These are phyloP conservation scores for Fragaria iinumae DNA, from an alignment of 306 rosid species.

Conservation along the genomic window DNA sequence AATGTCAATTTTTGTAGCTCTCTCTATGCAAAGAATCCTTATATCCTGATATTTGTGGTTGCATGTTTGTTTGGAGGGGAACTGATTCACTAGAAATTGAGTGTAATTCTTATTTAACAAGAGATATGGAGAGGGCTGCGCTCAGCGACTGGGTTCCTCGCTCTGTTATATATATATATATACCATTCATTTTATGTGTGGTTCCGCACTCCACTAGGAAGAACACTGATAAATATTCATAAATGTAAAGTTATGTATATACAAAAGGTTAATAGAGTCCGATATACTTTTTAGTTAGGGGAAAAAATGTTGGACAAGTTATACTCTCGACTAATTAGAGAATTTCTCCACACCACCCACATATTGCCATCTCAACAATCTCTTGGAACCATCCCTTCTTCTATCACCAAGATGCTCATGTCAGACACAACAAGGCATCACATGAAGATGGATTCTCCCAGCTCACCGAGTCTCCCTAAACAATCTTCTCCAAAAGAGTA, in stretches of 20 bases:
- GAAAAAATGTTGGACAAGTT: not conserved
- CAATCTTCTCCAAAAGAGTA: not conserved
- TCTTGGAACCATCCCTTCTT: not conserved
- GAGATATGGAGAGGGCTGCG: conserved; percentile 4
- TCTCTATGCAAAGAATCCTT: not conserved
- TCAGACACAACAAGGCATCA: not conserved
- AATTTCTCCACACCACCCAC: not conserved
- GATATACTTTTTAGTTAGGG: not conserved
- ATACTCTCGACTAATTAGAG: not conserved
- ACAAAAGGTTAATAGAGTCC: not conserved
- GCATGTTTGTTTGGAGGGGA: too few species aligned
- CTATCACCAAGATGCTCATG: not conserved
- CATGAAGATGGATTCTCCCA: not conserved
- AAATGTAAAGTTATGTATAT: not conserved
- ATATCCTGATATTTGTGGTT: too few species aligned
- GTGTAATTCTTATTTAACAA: not conserved
- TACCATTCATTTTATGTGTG: not conserved
- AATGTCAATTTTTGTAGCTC: not conserved
- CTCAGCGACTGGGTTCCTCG: not conserved
- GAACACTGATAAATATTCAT: not conserved
- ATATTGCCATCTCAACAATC: not conserved
- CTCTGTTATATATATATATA: not conserved
- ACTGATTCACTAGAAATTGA: not conserved
- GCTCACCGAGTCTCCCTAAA: not conserved
- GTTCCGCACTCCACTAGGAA: not conserved